A percentile compares a stretch with the other conserved stretches of the same genome.
Evolutionary conservation across 192 early-diverging fungal species (phyloP).

Genomic region (Geranomyces michiganensis): DNA sequence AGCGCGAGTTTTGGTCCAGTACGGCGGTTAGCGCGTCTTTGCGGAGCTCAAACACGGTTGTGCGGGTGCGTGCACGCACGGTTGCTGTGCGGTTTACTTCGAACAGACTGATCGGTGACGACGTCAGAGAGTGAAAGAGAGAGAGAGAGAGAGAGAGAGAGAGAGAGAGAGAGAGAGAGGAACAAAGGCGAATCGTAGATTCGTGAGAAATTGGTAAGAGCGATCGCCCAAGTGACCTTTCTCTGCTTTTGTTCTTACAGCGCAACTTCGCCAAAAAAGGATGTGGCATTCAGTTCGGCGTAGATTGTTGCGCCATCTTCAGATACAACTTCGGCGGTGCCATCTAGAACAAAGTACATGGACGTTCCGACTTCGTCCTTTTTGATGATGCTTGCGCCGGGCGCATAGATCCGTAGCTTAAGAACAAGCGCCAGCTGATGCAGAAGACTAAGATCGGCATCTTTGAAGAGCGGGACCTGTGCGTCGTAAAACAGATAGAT

Average conservation of each 20-base stretch:
- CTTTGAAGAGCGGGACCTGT: constrained; percentile 55
- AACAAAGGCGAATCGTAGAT: too few relatives aligned
- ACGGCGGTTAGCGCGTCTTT: constrained; percentile 49
- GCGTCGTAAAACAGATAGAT: not conserved
- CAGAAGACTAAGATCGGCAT: constrained; percentile 47
- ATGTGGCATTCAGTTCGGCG: constrained; percentile 45
- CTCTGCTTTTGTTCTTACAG: too few relatives aligned
- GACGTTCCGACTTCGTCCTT: constrained; percentile 48
- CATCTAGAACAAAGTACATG: constrained; percentile 63
- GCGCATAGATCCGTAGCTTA: constrained; percentile 42
- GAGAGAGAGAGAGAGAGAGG: too few relatives aligned
- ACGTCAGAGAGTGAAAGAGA: not conserved
- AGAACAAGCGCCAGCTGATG: constrained; percentile 55
- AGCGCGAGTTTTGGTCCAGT: constrained; percentile 39
- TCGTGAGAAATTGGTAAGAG: too few relatives aligned
- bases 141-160: too few relatives aligned
- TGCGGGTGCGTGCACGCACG: constrained; percentile 42
- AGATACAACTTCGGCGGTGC: constrained; percentile 53
- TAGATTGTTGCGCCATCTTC: constrained; percentile 50
- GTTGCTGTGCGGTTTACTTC: constrained; percentile 58
- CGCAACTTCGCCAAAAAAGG: constrained; percentile 62
- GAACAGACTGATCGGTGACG: constrained; percentile 36
- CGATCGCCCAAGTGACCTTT: too few relatives aligned
- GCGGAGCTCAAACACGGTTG: constrained; percentile 53
- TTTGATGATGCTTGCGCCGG: constrained; percentile 44